phyloP scores from a whole-genome alignment of 2,329 filamentous ascomycete genomes.

The Nothophoma quercina region DNA sequence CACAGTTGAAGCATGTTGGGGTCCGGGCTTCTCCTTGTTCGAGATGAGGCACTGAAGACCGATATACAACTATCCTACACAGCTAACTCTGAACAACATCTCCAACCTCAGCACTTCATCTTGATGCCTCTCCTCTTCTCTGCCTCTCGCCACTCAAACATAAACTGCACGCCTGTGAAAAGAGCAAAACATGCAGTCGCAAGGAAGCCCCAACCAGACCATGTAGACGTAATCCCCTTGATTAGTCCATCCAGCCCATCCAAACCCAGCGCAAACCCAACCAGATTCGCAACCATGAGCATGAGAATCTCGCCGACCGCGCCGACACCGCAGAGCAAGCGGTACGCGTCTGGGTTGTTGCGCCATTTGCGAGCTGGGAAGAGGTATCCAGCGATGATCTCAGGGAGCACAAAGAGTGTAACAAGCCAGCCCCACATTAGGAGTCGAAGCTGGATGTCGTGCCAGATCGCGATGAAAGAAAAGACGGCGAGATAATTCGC shows the following conservation, averaged over 20 bases:
- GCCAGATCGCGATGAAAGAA: slow-evolving; percentile 97
- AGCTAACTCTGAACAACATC: no score
- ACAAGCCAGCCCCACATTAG: slow-evolving; percentile 98
- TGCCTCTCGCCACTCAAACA: slow-evolving; percentile 92
- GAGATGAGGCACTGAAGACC: no score
- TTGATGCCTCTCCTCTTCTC: slow-evolving; percentile 83
- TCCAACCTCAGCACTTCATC: slow-evolving; percentile 77
- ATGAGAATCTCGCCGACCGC: slow-evolving; percentile 85
- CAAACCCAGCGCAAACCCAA: slow-evolving; percentile 91
- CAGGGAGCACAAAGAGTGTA: slow-evolving; percentile 90
- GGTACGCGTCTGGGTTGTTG: slow-evolving; percentile 72
- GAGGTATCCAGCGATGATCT: slow-evolving; percentile 73
- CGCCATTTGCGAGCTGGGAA: slow-evolving; percentile 81
- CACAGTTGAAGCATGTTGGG: no score
- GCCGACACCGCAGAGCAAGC: slow-evolving; percentile 80
- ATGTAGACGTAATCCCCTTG: slow-evolving; percentile 76
- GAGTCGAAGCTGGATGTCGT: slow-evolving; percentile 90
- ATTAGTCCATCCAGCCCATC: slow-evolving; percentile 84
- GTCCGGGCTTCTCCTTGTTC: no score
- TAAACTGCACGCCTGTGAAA: slow-evolving; percentile 87
- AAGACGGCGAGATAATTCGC: slow-evolving; percentile 85
- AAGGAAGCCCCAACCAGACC: slow-evolving; percentile 78
- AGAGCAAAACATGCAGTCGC: slow-evolving; percentile 73
- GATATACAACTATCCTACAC: no score
- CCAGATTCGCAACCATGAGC: slow-evolving; percentile 95